Base-by-base conservation (phyloP, 495 filamentous ascomycete species). In the Daldinia caldariorum region DNA sequence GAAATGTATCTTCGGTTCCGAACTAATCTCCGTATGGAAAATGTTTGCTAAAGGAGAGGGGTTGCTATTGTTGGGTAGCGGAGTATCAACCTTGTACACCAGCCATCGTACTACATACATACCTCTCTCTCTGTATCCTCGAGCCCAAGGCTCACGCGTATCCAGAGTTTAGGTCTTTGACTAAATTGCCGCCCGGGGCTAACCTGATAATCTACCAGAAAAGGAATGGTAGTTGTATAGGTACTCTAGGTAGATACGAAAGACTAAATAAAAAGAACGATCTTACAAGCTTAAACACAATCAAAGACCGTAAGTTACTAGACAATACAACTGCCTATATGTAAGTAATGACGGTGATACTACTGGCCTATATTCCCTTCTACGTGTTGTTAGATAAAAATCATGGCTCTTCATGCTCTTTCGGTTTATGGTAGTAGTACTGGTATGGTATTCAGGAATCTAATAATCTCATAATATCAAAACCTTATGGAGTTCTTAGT, bases 31-130 rank as follows among this genome's bases (percentile, higher is more conserved):
- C 60, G 47, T 26, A 54, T 45, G 41, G 54, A 12, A 61, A 67
- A 63, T 26, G 64, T 72, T 68, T 72, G 65, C 65, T 67, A 58
- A 31, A 20, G 29, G 43, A 49, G 57, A 58, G 58, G 63, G 45
- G 22, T 13, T 18, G 49, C 7, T 32, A 50, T 72, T 68, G 65
- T 72, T 68, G 65, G 64, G 64, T 57, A 65, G 64, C 60, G 41
- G 70, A 68, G 55, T 61, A 47, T 72, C 65, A 26, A 61, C 35
- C 9, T 38, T 58, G 55, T 61, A 57, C 70, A 41, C 64, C 34
- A 37, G 38, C 53, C 37, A 9, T 65, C 37, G 8, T 65, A 37
- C 35, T 41, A 26, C 3, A 26, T 26, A 26, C 26, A 26, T 6
- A 10, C 49, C 56, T 49, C 49, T 34, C 31, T 57, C 12, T 41